These are phyloP conservation scores for Sugiyamaella valdiviana DNA, from an alignment of 805 yeast species.

Conservation along the genomic window DNA sequence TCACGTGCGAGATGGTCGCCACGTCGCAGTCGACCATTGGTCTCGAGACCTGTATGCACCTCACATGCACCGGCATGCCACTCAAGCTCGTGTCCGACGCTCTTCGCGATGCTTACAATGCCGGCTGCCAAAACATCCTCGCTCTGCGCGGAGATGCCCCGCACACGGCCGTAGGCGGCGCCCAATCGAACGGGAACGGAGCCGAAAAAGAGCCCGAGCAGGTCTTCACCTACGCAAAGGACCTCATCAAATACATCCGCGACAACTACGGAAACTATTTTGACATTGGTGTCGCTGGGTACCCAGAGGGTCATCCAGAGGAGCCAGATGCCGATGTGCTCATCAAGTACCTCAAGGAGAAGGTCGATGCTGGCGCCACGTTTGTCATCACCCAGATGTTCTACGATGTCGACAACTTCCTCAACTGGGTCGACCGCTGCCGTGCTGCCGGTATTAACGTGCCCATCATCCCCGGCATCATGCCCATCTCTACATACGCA, in stretches of 20 bases:
- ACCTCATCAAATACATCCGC: conserved; percentile 72
- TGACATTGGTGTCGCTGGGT: conserved; percentile 93
- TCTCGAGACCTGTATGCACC: conserved; percentile 94
- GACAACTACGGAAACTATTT: conserved; percentile 78
- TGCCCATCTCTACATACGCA: conserved; percentile 96
- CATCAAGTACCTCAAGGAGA: conserved; percentile 66
- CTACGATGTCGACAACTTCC: conserved; percentile 82
- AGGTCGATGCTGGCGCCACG: conserved; percentile 90
- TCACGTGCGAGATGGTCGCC: conserved; percentile 87
- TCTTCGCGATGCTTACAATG: conserved; percentile 69
- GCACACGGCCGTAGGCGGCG: conserved; percentile 35
- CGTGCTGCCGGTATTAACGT: conserved; percentile 67
- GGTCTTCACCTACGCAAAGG: conserved; percentile 80
- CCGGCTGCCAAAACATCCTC: conserved; percentile 92
- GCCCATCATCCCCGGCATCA: conserved; percentile 95
- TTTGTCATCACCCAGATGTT: conserved; percentile 96
- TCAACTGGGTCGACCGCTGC: conserved; percentile 70
- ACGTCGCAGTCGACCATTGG: conserved; percentile 88
- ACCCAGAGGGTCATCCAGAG: conserved; percentile 97
- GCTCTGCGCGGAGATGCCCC: conserved; percentile 98
- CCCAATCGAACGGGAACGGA: too few relatives aligned
- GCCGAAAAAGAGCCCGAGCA: conserved; percentile 30
- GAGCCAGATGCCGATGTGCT: conserved; percentile 52
- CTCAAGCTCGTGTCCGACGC: conserved; percentile 76
- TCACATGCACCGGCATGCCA: conserved; percentile 95